Base-by-base conservation (phyloP, 2,329 filamentous ascomycete genomes). In the Alternaria novae-zelandiae region DNA sequence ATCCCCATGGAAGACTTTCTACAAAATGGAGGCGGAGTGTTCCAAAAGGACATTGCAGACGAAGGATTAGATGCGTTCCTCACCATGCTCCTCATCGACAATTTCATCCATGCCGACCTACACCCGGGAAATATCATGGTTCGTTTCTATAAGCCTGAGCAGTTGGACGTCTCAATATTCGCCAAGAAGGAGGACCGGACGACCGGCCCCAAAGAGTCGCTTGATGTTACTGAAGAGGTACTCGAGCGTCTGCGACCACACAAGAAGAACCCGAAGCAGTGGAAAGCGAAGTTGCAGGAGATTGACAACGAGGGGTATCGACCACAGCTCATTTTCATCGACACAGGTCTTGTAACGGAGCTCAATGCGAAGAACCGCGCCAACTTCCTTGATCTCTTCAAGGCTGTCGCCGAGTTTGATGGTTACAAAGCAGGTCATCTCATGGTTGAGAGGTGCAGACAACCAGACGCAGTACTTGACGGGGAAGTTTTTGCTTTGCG, bases 121-220 rank as follows among this genome's bases (percentile, higher is more conserved):
- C 96, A 99, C 77, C 96, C 96, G 0, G 96, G 96, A 25, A 99
- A 99, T 79, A 98, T 99, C 81, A 98, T 99, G 94, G 95, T 99
- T 50, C 93, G 96, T 67, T 99, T 99, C 83, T 97, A 98, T 81
- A 90, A 95, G 74, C 89, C 94, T 0, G 88, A 89, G 13, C 86
- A 90, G 65, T 87, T 95, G 0, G 88, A 91, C 53, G 83, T 96
- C 1, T 83, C 85, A 21, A 82, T 90, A 6, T 79, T 84, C 59
- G 82, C 79, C 4, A 79, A 71, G 10, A 75, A 75, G 61, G 74
- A 77, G 55, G 68, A 78, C 41, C 73, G 75, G 32, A 76, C 63
- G 5, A 78, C 76, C 17, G 75, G 76, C 2, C 76, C 78, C 8
- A 75, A 86, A 43, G 83, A 86, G 9, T 85, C 87, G 21, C 84